Percentiles rank a stretch among this genome's conserved stretches.
Conservation (phyloP, 2,329 filamentous ascomycete species). For the Cladophialophora yegresii region DNA sequence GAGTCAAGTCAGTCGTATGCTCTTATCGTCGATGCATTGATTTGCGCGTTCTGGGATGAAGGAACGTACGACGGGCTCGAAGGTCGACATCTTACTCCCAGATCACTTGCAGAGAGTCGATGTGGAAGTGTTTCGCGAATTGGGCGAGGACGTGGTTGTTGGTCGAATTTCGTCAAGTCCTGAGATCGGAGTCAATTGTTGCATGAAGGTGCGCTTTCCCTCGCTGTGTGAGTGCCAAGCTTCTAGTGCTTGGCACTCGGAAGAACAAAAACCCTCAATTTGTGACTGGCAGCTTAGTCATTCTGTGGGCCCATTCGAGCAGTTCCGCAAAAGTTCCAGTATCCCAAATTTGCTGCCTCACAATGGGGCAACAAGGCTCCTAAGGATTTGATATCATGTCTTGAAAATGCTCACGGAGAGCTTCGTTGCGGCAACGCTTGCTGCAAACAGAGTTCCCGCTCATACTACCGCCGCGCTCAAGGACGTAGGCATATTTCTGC, state of each 20-base stretch:
- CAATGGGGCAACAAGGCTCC: background rate
- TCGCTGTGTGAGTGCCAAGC: slow-evolving; percentile 20
- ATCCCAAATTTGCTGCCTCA: background rate
- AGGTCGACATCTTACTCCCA: slow-evolving; percentile 62
- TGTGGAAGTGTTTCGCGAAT: slow-evolving; percentile 25
- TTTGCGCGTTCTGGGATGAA: slow-evolving; percentile 3
- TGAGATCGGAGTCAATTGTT: slow-evolving; percentile 23
- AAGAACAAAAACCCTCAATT: slow-evolving; percentile 6
- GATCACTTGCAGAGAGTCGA: slow-evolving; percentile 30
- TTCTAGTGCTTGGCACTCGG: slow-evolving; percentile 3
- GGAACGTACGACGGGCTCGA: slow-evolving; percentile 65
- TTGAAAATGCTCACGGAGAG: slow-evolving; percentile 51
- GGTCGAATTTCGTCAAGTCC: slow-evolving; percentile 14
- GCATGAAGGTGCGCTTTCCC: slow-evolving; percentile 13
- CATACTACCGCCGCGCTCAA: slow-evolving; percentile 58
- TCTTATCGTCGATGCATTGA: background rate
- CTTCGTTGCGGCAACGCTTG: slow-evolving; percentile 50
- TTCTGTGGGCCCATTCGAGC: background rate
- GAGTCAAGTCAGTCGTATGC: slow-evolving; percentile 46
- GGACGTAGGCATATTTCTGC: slow-evolving; percentile 84
- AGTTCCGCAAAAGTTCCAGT: slow-evolving; percentile 2
- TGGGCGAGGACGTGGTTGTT: slow-evolving; percentile 29
- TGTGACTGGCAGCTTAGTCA: slow-evolving; percentile 9
- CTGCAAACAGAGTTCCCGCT: slow-evolving; percentile 40
- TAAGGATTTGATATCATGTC: background rate